A percentile compares a stretch with the other conserved stretches of the same genome.
phyloP scores from a whole-genome alignment of 2,329 filamentous ascomycete species.

The Xylariomycetidae sp. region DNA sequence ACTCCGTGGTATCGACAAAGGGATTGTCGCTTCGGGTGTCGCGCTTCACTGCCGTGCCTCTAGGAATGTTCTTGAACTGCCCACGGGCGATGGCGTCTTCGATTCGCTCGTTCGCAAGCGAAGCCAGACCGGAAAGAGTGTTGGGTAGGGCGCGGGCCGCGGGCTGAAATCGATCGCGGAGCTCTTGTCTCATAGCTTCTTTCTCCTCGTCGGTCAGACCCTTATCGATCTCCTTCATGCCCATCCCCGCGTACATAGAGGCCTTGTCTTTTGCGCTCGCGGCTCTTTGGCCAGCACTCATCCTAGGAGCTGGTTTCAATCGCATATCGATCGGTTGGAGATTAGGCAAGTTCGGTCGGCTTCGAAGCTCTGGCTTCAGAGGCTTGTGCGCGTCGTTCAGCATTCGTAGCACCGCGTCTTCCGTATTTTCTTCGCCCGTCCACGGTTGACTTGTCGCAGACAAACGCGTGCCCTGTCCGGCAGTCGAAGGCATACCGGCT shows the following conservation, averaged over 20 bases:
- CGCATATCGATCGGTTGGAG: conserved; percentile 47
- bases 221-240: conserved; percentile 42
- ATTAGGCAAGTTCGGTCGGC: conserved; percentile 36
- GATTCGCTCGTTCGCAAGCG: conserved; percentile 81
- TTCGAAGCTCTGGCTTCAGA: conserved; percentile 44
- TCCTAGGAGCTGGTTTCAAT: conserved; percentile 32
- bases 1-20: conserved; percentile 93
- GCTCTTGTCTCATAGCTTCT: conserved; percentile 63
- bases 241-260: conserved; percentile 42
- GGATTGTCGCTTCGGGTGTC: conserved; percentile 79
- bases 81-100: conserved; percentile 90
- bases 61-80: conserved; percentile 76
- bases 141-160: conserved; percentile 67
- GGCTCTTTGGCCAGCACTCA: conserved; percentile 40
- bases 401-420: conserved; percentile 80
- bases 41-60: conserved; percentile 74
- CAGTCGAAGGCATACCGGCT: conserved; percentile 45
- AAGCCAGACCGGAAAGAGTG: conserved; percentile 70
- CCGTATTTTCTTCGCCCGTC: conserved; percentile 68
- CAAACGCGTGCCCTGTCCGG: conserved; percentile 61
- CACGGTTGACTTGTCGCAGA: conserved; percentile 65
- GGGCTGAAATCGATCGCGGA: conserved; percentile 76
- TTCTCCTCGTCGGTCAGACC: conserved; percentile 65
- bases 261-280: conserved; percentile 53
- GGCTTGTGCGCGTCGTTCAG: conserved; percentile 73